phyloP scores from a whole-genome alignment of 805 yeast species.

The Lipomyces yamanashiensis region DNA sequence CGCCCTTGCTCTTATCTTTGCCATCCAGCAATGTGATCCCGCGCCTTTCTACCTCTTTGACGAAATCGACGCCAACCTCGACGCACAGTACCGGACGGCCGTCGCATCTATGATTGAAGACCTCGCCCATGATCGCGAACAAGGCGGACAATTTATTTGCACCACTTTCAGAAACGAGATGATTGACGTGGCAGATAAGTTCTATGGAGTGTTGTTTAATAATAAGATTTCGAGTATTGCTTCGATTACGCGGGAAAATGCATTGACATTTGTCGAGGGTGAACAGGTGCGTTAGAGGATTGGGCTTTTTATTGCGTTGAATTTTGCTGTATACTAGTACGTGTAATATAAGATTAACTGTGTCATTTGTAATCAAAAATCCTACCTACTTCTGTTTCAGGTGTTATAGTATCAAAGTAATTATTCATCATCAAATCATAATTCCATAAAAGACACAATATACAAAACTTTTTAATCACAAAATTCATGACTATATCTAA shows the following conservation, averaged over 20 bases:
- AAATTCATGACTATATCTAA: no score
- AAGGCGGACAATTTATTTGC: conserved; percentile 85
- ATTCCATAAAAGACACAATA: no score
- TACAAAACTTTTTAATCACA: no score
- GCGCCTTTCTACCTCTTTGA: conserved; percentile 96
- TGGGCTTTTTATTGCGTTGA: not conserved
- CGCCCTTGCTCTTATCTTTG: conserved; percentile 90
- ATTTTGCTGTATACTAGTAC: not conserved
- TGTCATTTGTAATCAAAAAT: no score
- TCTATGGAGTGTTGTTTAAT: conserved; percentile 83
- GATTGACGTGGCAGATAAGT: conserved; percentile 82
- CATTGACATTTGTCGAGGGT: conserved; percentile 75
- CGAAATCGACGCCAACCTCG: conserved; percentile 95
- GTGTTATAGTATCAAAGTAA: no score
- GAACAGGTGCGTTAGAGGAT: conserved; percentile 25
- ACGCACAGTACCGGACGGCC: conserved; percentile 85
- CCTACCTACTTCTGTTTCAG: not conserved
- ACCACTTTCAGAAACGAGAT: conserved; percentile 95
- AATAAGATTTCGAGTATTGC: conserved; percentile 80
- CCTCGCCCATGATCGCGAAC: conserved; percentile 51
- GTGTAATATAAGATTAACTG: not conserved
- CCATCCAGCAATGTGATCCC: conserved; percentile 93
- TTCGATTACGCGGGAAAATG: conserved; percentile 72
- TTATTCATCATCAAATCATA: no score
- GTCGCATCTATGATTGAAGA: conserved; percentile 77